Conservation (phyloP, 225 moss, liverwort and hornwort species). For the Marchantia paleacea region DNA sequence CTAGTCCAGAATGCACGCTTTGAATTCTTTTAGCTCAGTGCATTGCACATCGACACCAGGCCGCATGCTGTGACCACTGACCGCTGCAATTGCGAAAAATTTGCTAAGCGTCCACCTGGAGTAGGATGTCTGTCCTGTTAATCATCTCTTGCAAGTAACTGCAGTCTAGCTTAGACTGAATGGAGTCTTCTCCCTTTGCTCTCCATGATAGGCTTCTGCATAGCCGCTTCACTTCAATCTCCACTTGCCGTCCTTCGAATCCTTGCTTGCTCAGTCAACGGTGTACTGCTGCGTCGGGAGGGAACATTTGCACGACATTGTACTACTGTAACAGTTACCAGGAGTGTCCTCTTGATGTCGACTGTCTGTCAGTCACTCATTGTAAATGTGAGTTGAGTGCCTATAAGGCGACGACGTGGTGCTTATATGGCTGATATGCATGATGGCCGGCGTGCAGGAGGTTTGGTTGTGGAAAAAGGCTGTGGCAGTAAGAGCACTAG, state of each 20-base stretch:
- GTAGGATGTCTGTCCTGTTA: not conserved
- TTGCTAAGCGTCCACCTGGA: not conserved
- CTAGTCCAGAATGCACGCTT: not conserved
- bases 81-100: not conserved
- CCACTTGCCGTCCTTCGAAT: not conserved
- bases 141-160: not conserved
- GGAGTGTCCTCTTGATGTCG: not conserved
- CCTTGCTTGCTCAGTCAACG: no score
- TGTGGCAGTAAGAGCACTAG: not conserved
- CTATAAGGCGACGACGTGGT: not conserved
- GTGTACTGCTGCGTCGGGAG: not conserved
- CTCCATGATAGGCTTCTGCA: no score
- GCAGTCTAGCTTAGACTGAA: no score
- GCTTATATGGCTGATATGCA: not conserved
- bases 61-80: not conserved
- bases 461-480: not conserved
- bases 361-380: not conserved
- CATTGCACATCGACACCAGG: not conserved
- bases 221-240: not conserved
- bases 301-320: no score
- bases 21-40: not conserved
- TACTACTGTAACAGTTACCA: no score
- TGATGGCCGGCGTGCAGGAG: not conserved
- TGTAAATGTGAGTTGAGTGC: not conserved
- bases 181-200: no score